Evolutionary conservation across 139 green algal genomes (phyloP), one percentile per base, ranked within the genome.

Genomic region (Spirogloea muscicola): DNA sequence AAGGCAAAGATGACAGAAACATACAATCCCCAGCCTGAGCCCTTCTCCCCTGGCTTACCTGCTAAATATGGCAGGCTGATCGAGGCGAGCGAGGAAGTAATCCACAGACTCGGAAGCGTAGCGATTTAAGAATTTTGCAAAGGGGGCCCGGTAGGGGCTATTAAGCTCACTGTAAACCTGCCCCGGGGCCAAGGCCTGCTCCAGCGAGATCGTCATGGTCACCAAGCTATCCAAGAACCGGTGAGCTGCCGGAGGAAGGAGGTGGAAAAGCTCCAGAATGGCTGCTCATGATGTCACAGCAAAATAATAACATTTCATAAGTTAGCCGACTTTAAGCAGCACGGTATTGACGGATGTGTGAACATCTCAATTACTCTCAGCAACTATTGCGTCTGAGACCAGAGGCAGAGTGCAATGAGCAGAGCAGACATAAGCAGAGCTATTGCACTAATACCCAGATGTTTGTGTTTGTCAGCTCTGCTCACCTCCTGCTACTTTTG

Each of bases 251-350:
- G 78, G 72, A 2, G 94, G 94, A 49, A 99, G 86, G 65, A 93
- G 88, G 77, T 96, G 92, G 82, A 97, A 98, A 2, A 98, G 89
- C 38, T 98, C 90, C 42, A 98, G 83, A 33, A 96, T 90, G 27
- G 86, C 86, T 1, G 90, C 33, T 27, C n/a, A 75, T n/a, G n/a
- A n/a, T 16, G 21, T 21, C 61, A 71, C 46, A 55, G 46, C 46
- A 21, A 55, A 55, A 55, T 21, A 55, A 55, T 55, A 21, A 55
- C 21, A 55, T 31, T 21, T 31, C 21, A n/a, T n/a, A n/a, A n/a
- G 46, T n/a, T n/a, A n/a, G n/a, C n/a, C n/a, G n/a, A n/a, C n/a
- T n/a, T n/a, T n/a, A n/a, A n/a, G n/a, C n/a, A n/a, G n/a, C n/a
- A n/a, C n/a, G n/a, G n/a, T n/a, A n/a, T n/a, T n/a, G n/a, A n/a